Percentiles rank a stretch among this genome's conserved stretches.
Evolutionary conservation across 345 rosid genomes (phyloP).

Genomic region (Cardamine resedifolia): DNA sequence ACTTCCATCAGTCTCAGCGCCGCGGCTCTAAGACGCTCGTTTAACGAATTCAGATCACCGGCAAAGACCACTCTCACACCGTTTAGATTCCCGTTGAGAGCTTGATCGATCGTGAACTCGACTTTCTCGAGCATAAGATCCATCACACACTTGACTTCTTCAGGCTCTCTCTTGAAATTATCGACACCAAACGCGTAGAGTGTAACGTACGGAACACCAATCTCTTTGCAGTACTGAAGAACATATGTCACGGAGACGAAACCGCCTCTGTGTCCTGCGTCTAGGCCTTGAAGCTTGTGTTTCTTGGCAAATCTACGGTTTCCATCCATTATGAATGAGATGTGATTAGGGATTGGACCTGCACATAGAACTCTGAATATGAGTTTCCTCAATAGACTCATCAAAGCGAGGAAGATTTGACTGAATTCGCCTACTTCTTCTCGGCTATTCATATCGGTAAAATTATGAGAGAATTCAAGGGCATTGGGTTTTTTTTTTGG

Average conservation of each 20-base stretch:
- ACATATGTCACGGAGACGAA: constrained; percentile 50
- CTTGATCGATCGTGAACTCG: constrained; percentile 15
- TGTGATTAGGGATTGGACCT: constrained; percentile 39
- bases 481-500: neutral
- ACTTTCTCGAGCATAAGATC: constrained; percentile 40
- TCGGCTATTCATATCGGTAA: constrained; percentile 5
- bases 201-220: constrained; percentile 58
- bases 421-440: constrained; percentile 26
- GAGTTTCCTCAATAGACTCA: constrained; percentile 28
- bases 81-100: constrained; percentile 38
- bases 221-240: constrained; percentile 60
- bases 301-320: constrained; percentile 38
- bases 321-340: constrained; percentile 42
- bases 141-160: constrained; percentile 68
- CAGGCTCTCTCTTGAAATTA: constrained; percentile 68
- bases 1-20: constrained; percentile 60
- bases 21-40: constrained; percentile 44
- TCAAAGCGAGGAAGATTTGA: constrained; percentile 10
- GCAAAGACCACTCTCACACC: constrained; percentile 50
- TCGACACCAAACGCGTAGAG: constrained; percentile 76
- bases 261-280: constrained; percentile 56
- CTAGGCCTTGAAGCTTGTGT: constrained; percentile 26
- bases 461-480: neutral
- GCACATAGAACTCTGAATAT: constrained; percentile 27
- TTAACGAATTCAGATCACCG: constrained; percentile 44